Conservation (phyloP, 2,329 filamentous ascomycete species). For the Diaporthe citriasiana region DNA sequence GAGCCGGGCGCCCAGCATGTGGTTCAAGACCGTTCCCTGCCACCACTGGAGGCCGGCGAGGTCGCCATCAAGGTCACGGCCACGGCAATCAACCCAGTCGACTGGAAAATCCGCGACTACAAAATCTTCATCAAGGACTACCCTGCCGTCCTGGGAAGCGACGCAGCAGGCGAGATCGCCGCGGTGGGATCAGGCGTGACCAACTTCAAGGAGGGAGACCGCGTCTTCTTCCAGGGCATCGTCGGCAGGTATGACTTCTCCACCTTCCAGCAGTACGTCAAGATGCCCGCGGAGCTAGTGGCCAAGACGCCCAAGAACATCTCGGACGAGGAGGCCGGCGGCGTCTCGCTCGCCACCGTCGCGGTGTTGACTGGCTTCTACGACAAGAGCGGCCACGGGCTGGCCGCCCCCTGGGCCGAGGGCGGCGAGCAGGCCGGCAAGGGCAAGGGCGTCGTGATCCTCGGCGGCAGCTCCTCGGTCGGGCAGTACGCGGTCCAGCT, state of each 20-base stretch:
- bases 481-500: constrained; percentile 61
- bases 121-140: constrained; percentile 47
- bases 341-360: constrained; percentile 47
- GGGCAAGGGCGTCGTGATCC: constrained; percentile 58
- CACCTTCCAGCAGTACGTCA: constrained; percentile 56
- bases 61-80: constrained; percentile 46
- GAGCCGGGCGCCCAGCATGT: constrained; percentile 38
- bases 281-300: constrained; percentile 51
- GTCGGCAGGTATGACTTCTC: constrained; percentile 48
- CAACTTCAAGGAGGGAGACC: constrained; percentile 52
- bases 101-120: constrained; percentile 53
- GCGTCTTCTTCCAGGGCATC: constrained; percentile 56
- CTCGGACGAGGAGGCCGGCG: constrained; percentile 49
- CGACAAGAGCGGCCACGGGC: constrained; percentile 45
- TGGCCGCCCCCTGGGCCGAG: constrained; percentile 50
- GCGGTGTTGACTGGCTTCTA: constrained; percentile 46
- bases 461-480: constrained; percentile 51
- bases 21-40: constrained; percentile 39
- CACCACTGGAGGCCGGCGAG: constrained; percentile 44
- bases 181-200: constrained; percentile 49
- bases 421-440: constrained; percentile 54
- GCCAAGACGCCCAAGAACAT: constrained; percentile 50
- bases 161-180: constrained; percentile 53
- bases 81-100: constrained; percentile 53
- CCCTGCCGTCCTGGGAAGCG: constrained; percentile 53